Conservation (phyloP, 495 filamentous ascomycete genomes). For the Barbatosphaeria neglecta region DNA sequence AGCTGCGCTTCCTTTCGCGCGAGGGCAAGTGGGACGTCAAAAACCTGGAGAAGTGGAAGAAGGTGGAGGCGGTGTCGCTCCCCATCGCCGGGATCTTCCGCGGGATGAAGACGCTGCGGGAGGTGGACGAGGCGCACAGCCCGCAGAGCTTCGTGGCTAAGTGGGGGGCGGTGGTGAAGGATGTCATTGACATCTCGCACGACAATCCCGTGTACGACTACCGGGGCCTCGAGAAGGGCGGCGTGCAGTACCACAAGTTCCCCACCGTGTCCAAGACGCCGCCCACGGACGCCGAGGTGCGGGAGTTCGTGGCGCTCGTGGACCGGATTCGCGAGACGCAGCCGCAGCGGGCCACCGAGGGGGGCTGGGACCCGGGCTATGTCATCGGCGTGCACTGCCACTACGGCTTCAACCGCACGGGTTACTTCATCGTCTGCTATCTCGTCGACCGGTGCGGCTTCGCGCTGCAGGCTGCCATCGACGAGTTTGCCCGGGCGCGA, state of each 20-base stretch:
- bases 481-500: constrained; percentile 60
- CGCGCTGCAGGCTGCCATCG: constrained; percentile 63
- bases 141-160: constrained; percentile 60
- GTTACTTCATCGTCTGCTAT: constrained; percentile 86
- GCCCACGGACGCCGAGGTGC: constrained; percentile 63
- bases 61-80: constrained; percentile 62
- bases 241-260: constrained; percentile 75
- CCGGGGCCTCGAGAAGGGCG: constrained; percentile 55
- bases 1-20: constrained; percentile 71
- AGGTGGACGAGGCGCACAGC: constrained; percentile 73
- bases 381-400: constrained; percentile 85
- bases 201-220: constrained; percentile 78
- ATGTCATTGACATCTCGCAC: constrained; percentile 81
- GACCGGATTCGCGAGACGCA: constrained; percentile 52
- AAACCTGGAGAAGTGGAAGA: constrained; percentile 85
- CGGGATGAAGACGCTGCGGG: constrained; percentile 78
- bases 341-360: constrained; percentile 22
- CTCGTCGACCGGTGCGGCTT: constrained; percentile 71
- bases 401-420: constrained; percentile 87
- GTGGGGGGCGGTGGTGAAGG: constrained; percentile 52
- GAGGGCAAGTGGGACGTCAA: constrained; percentile 98
- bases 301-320: constrained; percentile 65
- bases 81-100: constrained; percentile 67
- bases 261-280: constrained; percentile 89
- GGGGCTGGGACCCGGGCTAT: constrained; percentile 25